These are phyloP conservation scores for Lanzia echinophila DNA, from an alignment of 2,329 filamentous ascomycete species.

Conservation along the genomic window DNA sequence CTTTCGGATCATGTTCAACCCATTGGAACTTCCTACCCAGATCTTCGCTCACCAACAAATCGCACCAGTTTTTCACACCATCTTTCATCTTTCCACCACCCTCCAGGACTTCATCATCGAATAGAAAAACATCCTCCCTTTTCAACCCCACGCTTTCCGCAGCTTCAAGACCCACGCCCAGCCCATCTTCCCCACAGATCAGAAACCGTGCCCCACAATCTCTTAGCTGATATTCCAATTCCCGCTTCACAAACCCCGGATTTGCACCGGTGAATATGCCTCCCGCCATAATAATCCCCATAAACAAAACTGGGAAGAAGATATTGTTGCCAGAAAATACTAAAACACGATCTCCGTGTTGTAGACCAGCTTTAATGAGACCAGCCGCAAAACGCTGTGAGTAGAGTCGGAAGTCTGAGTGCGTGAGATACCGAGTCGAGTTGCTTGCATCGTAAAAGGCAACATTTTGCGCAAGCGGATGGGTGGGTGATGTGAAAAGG, in stretches of 20 bases:
- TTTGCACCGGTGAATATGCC: conserved; percentile 49
- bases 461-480: conserved; percentile 37
- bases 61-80: conserved; percentile 55
- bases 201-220: conserved; percentile 65
- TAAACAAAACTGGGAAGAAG: conserved; percentile 47
- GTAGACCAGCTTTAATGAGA: conserved; percentile 55
- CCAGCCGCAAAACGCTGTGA: conserved; percentile 67
- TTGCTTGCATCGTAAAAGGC: conserved; percentile 58
- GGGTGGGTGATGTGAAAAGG: conserved; percentile 46
- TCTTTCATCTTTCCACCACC: conserved; percentile 32
- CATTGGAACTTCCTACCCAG: conserved; percentile 56
- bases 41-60: conserved; percentile 45
- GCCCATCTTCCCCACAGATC: conserved; percentile 51
- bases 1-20: conserved; percentile 36
- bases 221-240: conserved; percentile 68
- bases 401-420: conserved; percentile 59
- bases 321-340: conserved; percentile 49
- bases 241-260: conserved; percentile 56
- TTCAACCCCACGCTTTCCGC: conserved; percentile 51
- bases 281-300: conserved; percentile 46
- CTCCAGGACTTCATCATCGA: conserved; percentile 51
- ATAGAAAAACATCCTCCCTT: conserved; percentile 52
- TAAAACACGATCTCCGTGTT: conserved; percentile 45
- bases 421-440: conserved; percentile 60
- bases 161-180: conserved; percentile 61